Base-by-base conservation (phyloP, 257 asterid species). In the Anisodus tanguticus region DNA sequence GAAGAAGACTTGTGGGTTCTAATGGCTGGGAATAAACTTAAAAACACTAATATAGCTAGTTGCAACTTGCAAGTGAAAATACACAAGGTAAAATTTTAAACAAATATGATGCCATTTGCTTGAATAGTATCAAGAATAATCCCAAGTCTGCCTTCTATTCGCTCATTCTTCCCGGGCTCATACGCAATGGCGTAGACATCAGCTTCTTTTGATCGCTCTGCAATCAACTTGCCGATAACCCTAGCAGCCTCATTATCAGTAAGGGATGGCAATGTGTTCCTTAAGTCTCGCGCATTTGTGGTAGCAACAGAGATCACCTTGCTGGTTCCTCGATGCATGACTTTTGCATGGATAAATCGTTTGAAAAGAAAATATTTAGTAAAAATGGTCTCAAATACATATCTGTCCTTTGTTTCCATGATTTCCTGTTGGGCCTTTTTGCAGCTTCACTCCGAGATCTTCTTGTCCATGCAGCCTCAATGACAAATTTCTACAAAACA, bases 371-470 rank as follows among this genome's bases (percentile, higher is more conserved):
- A 6, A 95, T 92, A 72, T 92, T 91, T 59, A 95, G 91, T 70
- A 93, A 89, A 87, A 97, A 97, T 1, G 98, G 99, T 79, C 98
- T 93, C 99, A 97, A 90, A 84, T 92, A 97, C 99, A 95, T 97
- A 83, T 97, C 99, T 16, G 97, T 95, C 86, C 92, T 93, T 85
- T 95, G 99, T 83, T 93, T 97, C 99, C 98, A 97, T 90, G 99
- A 97, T 85, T 97, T 97, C 70, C 89, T 86, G 88, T 91, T 97
- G 8, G 99, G 99, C 84, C 69, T 93, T 85, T 91, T 93, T 3
- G 92, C 99, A 67, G 93, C 91, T 90, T 97, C 98, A 66, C 94
- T 79, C 22, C 97, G 92, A 17, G 99, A 93, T 88, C 99, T 91
- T 70, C 98, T 81, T 0, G 98, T 95, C 95, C 94, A 95, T 37